phyloP scores from a whole-genome alignment of 495 filamentous ascomycete species.

The Articulospora tetracladia region DNA sequence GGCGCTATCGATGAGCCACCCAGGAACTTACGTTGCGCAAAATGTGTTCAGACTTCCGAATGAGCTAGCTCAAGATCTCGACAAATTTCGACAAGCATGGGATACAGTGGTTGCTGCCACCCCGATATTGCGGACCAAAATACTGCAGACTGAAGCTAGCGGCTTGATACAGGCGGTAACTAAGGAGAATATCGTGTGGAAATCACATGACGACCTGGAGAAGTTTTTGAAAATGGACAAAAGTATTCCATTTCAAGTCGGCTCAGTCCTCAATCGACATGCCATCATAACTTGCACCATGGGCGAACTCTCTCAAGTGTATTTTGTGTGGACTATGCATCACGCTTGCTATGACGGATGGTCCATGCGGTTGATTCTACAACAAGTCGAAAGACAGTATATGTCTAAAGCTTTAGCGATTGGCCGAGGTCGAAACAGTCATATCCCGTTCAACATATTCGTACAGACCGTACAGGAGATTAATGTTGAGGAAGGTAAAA shows the following conservation, averaged over 20 bases:
- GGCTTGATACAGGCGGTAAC: constrained; percentile 50
- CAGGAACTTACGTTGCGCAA: constrained; percentile 40
- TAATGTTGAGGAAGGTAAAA: background rate
- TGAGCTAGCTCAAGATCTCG: constrained; percentile 39
- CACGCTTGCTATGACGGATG: constrained; percentile 68
- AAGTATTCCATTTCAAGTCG: background rate
- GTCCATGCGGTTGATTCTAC: constrained; percentile 49
- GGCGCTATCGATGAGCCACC: constrained; percentile 45
- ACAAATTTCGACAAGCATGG: constrained; percentile 52
- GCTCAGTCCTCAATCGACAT: constrained; percentile 22
- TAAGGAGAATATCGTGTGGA: constrained; percentile 19
- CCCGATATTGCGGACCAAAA: constrained; percentile 51
- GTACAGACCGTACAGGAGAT: background rate
- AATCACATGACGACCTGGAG: background rate
- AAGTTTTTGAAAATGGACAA: background rate
- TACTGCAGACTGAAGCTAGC: constrained; percentile 40
- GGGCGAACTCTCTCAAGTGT: background rate
- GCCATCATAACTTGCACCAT: constrained; percentile 9
- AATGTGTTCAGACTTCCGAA: constrained; percentile 29
- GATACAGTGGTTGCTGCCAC: constrained; percentile 40
- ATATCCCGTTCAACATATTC: background rate
- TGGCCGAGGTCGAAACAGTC: background rate
- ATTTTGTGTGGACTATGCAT: constrained; percentile 59
- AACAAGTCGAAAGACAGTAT: constrained; percentile 3
- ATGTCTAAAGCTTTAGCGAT: background rate